phyloP scores from a whole-genome alignment of 2,329 filamentous ascomycete species.

The Ophiosphaerella korrae region DNA sequence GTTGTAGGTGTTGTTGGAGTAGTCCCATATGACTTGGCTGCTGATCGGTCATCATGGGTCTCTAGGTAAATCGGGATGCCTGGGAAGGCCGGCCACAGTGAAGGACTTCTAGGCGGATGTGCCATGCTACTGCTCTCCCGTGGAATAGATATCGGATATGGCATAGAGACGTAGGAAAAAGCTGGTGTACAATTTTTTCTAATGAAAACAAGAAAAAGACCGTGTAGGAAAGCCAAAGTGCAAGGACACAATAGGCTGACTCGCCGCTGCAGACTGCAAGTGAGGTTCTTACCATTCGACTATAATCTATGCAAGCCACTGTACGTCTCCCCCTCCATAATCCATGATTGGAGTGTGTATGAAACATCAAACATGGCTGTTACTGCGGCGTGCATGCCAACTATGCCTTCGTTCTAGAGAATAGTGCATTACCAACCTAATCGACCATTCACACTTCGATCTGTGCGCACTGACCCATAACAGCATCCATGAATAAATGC shows the following conservation, averaged over 20 bases:
- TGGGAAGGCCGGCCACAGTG: conserved; percentile 26
- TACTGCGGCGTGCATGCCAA: conserved; percentile 30
- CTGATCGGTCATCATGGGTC: conserved; percentile 15
- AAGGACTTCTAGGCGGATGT: conserved; percentile 9
- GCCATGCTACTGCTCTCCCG: conserved; percentile 6
- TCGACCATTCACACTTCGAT: conserved; percentile 30
- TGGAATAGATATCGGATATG: conserved; percentile 19
- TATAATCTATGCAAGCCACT: conserved; percentile 22
- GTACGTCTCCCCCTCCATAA: conserved; percentile 13
- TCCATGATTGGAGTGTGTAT: conserved; percentile 18
- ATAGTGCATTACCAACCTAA: conserved; percentile 21
- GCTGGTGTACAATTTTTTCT: conserved; percentile 1
- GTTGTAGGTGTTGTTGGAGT: conserved; percentile 30
- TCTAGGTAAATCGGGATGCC: conserved; percentile 35
- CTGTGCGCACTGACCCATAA: conserved; percentile 28
- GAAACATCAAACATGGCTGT: conserved; percentile 30
- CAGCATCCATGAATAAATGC: conserved; percentile 25
- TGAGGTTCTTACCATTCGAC: conserved; percentile 15
- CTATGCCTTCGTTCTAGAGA: conserved; percentile 28
- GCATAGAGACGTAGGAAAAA: conserved; percentile 16
- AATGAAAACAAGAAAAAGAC: neutral
- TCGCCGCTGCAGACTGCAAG: conserved; percentile 8
- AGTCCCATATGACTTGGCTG: conserved; percentile 21
- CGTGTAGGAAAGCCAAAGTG: neutral
- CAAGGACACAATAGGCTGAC: conserved; percentile 6